Percentiles rank a stretch among this genome's conserved stretches.
These are phyloP conservation scores for Patellaria atrata DNA, from an alignment of 495 filamentous ascomycete genomes.

Conservation along the genomic window DNA sequence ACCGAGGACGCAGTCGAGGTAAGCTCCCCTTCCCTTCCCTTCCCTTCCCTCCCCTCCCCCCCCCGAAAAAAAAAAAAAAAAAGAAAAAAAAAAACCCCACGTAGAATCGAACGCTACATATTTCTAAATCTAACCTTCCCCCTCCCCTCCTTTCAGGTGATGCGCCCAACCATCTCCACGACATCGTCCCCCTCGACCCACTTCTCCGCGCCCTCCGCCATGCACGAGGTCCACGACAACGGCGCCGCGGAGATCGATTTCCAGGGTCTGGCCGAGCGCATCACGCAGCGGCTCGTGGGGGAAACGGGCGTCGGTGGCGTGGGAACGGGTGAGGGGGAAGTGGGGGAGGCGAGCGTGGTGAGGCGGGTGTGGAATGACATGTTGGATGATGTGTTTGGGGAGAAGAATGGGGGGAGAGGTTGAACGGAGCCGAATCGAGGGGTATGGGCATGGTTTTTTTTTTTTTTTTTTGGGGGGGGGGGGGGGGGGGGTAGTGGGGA, in stretches of 20 bases:
- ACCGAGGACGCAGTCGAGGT: not conserved
- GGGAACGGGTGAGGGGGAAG: conserved; percentile 3
- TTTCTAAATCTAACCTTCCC: not conserved
- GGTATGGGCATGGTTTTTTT: conserved; percentile 1
- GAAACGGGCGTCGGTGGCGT: conserved; percentile 14
- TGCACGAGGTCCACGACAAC: conserved; percentile 48
- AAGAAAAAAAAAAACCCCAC: not conserved
- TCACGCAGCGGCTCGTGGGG: conserved; percentile 28
- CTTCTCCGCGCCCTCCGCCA: conserved; percentile 35
- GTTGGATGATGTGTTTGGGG: conserved; percentile 43
- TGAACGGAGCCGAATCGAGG: not conserved
- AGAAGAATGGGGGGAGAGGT: conserved; percentile 7
- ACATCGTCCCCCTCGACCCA: conserved; percentile 38
- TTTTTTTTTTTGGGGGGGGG: not conserved
- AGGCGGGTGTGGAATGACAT: conserved; percentile 40
- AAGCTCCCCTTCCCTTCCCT: conserved; percentile 11
- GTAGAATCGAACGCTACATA: not conserved
- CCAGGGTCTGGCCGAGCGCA: conserved; percentile 38
- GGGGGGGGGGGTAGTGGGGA: not conserved
- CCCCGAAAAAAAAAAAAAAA: conserved; percentile 8
- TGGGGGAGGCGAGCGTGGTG: conserved; percentile 30
- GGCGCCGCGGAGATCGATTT: conserved; percentile 41
- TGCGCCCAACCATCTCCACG: conserved; percentile 45
- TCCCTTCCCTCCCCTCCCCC: not conserved
- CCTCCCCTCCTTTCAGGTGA: conserved; percentile 28